Conservation (phyloP, 345 rosid species). For the Aethionema arabicum region DNA sequence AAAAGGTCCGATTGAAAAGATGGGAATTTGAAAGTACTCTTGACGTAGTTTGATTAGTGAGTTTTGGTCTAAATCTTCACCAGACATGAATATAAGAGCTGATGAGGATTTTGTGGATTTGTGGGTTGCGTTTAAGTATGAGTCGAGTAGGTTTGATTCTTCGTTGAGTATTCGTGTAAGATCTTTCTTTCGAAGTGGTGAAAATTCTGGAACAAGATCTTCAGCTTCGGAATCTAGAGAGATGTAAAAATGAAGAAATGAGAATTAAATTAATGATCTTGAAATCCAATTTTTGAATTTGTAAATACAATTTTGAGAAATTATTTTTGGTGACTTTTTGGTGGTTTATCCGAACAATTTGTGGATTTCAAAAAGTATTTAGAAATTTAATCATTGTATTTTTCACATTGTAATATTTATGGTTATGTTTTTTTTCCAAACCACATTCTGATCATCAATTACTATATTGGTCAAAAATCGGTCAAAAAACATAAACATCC, state of each 20-base stretch:
- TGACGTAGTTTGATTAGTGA: slow-evolving; percentile 43
- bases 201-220: slow-evolving; percentile 25
- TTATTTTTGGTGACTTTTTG: too few relatives aligned
- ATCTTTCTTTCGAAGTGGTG: slow-evolving; percentile 31
- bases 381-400: too few relatives aligned
- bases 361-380: too few relatives aligned
- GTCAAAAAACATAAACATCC: too few relatives aligned
- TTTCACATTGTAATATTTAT: too few relatives aligned
- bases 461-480: too few relatives aligned
- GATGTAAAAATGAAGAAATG: neutral
- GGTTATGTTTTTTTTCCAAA: too few relatives aligned
- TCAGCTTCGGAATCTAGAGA: slow-evolving; percentile 16
- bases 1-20: slow-evolving; percentile 49
- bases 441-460: too few relatives aligned
- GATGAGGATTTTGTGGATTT: slow-evolving; percentile 32
- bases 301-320: too few relatives aligned
- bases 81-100: slow-evolving; percentile 53
- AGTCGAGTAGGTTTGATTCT: slow-evolving; percentile 12
- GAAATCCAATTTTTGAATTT: too few relatives aligned
- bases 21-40: slow-evolving; percentile 27
- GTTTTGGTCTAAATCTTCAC: slow-evolving; percentile 48
- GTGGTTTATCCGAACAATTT: too few relatives aligned
- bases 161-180: neutral
- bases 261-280: neutral
- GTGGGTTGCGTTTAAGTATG: neutral